A percentile compares a stretch with the other conserved stretches of the same genome.
Evolutionary conservation across 1,284 basidiomycete species (phyloP).

Genomic region (Exobasidium cylindrosporum): DNA sequence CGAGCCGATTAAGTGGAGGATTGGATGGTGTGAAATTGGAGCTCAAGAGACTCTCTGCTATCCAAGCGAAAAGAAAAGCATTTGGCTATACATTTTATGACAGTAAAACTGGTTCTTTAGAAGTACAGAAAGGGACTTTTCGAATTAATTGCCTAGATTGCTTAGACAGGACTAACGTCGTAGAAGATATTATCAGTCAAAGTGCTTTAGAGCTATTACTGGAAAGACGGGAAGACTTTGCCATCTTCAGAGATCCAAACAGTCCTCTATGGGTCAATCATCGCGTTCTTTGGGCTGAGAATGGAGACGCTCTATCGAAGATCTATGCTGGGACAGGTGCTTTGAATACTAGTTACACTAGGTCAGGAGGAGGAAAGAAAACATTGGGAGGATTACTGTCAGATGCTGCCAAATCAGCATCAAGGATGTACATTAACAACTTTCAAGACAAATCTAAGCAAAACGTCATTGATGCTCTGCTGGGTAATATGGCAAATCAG

Average conservation of each 20-base stretch:
- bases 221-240: conserved; percentile 11
- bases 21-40: conserved; percentile 81
- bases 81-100: conserved; percentile 71
- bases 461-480: conserved; percentile 86
- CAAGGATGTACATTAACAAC: conserved; percentile 86
- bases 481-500: conserved; percentile 88
- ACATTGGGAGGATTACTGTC: conserved; percentile 66
- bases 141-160: conserved; percentile 94
- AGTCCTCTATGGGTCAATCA: conserved; percentile 76
- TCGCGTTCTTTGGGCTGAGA: conserved; percentile 81
- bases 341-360: conserved; percentile 89
- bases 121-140: conserved; percentile 78
- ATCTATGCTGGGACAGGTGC: conserved; percentile 97
- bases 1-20: conserved; percentile 70
- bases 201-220: conserved; percentile 39
- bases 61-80: conserved; percentile 64
- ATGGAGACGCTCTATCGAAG: conserved; percentile 57
- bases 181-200: conserved; percentile 67
- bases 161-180: conserved; percentile 95
- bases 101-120: conserved; percentile 57
- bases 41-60: conserved; percentile 61
- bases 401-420: conserved; percentile 85
- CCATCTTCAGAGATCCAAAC: neutral
- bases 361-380: conserved; percentile 74
- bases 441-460: conserved; percentile 96